Evolutionary conservation across 352 stramenopile species (phyloP), one percentile per base, ranked within the genome.

Genomic region (Phytopythium montanum): DNA sequence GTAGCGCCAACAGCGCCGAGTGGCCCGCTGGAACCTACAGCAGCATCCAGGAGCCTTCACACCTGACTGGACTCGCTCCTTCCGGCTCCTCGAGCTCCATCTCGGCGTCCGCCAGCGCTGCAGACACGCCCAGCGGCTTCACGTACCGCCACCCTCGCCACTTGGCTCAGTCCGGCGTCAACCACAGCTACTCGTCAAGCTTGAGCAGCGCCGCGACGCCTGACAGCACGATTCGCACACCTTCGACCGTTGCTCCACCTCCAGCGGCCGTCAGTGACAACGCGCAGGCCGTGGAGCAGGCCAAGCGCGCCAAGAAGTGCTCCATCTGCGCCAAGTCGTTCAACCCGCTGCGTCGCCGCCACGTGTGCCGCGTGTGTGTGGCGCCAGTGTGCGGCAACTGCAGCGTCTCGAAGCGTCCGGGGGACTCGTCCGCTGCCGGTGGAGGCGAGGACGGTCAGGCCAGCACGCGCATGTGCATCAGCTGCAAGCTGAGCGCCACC

Each of bases 281-380:
- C 19, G 8, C 49, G 38, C 54, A 55, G 38, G 36, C 62, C 58
- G 21, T 39, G 25, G 26, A 51, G 57, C n/a, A 8, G 26, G 71
- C 77, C 59, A 80, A 81, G 61, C 87, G 86, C 59, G 75, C 70
- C 25, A 89, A 85, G 51, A 87, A 90, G 63, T 93, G 85, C 62
- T 73, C 78, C 0, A 69, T 88, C 3, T 95, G 83, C 61, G 77
- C 75, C 56, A 95, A 93, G 72, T 86, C 72, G 57, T 95, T 95
- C 61, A 93, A 91, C 58, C 79, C 81, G 31, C 64, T 95, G 58
- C 81, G 81, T 13, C 71, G 85, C 28, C 81, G 84, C 9, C 86
- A 92, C 70, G 72, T 82, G 51, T 93, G 85, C 65, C 78, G 80
- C 31, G 65, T 76, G 58, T 95, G 83, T 44, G 73, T 69, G 8